Conservation (phyloP, 2,329 filamentous ascomycete species). For the Curvularia spicifera region DNA sequence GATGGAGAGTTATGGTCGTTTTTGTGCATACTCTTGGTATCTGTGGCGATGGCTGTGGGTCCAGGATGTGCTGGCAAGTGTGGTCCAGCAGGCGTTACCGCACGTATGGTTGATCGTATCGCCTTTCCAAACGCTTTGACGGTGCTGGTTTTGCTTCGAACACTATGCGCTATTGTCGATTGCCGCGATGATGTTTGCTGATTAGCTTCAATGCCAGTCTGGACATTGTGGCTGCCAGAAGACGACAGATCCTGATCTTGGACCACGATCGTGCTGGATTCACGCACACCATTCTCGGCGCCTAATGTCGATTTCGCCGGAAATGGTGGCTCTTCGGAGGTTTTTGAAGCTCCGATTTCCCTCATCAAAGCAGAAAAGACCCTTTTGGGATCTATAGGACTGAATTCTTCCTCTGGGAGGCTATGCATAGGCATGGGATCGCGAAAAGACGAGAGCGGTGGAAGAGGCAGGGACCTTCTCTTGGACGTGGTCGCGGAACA, state of each 20-base stretch:
- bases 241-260: constrained; percentile 24
- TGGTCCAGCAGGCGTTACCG: constrained; percentile 43
- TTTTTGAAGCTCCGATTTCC: constrained; percentile 38
- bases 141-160: constrained; percentile 35
- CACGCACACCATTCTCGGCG: constrained; percentile 37
- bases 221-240: constrained; percentile 18
- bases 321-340: background rate
- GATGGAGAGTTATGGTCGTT: constrained; percentile 16
- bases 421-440: constrained; percentile 43
- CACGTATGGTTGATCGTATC: constrained; percentile 47
- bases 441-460: constrained; percentile 36
- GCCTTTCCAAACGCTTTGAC: constrained; percentile 37
- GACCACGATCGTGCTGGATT: constrained; percentile 29
- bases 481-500: constrained; percentile 12
- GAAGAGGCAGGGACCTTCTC: constrained; percentile 30
- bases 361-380: constrained; percentile 48
- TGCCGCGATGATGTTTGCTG: constrained; percentile 17
- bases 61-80: constrained; percentile 17
- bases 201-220: constrained; percentile 17
- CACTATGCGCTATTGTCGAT: constrained; percentile 20
- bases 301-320: constrained; percentile 19
- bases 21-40: constrained; percentile 16
- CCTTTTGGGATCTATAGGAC: constrained; percentile 43
- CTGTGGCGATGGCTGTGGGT: constrained; percentile 9
- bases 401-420: constrained; percentile 32